These are phyloP conservation scores for Ascosphaera apis DNA, from an alignment of 2,329 filamentous ascomycete species.

Conservation along the genomic window DNA sequence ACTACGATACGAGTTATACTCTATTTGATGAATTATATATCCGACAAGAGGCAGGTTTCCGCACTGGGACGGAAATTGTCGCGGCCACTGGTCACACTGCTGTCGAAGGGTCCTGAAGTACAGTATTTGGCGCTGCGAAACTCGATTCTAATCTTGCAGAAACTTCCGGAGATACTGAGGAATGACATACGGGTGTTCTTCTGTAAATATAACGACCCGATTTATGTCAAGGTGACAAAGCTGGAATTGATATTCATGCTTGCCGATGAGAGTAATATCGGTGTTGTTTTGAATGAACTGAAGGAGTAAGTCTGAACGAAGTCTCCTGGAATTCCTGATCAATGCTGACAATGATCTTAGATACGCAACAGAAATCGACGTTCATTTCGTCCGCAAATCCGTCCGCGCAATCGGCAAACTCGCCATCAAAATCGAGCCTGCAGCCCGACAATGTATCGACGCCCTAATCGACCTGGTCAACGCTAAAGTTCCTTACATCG, in stretches of 20 bases:
- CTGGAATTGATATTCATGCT: slow-evolving; percentile 98
- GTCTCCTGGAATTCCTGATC: not conserved
- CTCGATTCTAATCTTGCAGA: slow-evolving; percentile 76
- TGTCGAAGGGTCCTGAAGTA: slow-evolving; percentile 94
- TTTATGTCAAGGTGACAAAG: slow-evolving; percentile 98
- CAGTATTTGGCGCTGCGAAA: slow-evolving; percentile 91
- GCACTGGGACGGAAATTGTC: slow-evolving; percentile 80
- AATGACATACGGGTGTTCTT: slow-evolving; percentile 99
- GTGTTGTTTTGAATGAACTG: slow-evolving; percentile 79
- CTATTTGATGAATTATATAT: slow-evolving; percentile 97
- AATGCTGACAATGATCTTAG: slow-evolving; percentile 11
- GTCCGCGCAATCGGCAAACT: slow-evolving; percentile 94
- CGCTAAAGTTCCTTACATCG: slow-evolving; percentile 97
- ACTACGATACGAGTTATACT: slow-evolving; percentile 92
- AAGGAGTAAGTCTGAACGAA: slow-evolving; percentile 40
- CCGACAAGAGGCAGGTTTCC: slow-evolving; percentile 70
- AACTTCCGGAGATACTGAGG: slow-evolving; percentile 73
- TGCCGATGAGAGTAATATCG: slow-evolving; percentile 83
- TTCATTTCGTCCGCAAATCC: slow-evolving; percentile 95
- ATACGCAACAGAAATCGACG: slow-evolving; percentile 91
- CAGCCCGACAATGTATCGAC: slow-evolving; percentile 75
- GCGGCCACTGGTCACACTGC: slow-evolving; percentile 75
- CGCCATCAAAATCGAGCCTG: slow-evolving; percentile 95
- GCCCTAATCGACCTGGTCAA: slow-evolving; percentile 78
- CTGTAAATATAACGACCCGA: slow-evolving; percentile 99